These are phyloP conservation scores for Monosporascus sp. DNA, from an alignment of 2,329 filamentous ascomycete species.

Conservation along the genomic window DNA sequence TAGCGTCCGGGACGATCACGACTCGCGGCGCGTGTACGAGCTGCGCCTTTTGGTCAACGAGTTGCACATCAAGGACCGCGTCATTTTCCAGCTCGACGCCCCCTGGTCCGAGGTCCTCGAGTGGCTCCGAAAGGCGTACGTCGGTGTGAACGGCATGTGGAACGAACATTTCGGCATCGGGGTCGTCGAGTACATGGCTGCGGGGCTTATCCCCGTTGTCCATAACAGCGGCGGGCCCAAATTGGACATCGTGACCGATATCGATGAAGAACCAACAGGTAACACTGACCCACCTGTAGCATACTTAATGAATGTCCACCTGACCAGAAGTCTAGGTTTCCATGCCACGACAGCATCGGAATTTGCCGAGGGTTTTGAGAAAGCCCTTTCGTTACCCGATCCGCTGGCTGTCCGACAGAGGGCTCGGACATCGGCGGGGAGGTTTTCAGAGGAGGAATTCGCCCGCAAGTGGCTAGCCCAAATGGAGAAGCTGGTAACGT, in stretches of 20 bases:
- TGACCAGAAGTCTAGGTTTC: conserved; percentile 55
- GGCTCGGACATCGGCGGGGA: conserved; percentile 70
- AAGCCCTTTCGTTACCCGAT: conserved; percentile 68
- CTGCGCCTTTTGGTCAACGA: conserved; percentile 82
- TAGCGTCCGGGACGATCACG: conserved; percentile 79
- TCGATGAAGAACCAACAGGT: conserved; percentile 77
- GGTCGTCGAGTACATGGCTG: conserved; percentile 96
- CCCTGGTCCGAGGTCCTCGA: conserved; percentile 82
- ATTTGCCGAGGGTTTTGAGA: conserved; percentile 75
- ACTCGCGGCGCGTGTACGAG: conserved; percentile 81
- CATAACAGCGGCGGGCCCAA: conserved; percentile 92
- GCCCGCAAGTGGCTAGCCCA: conserved; percentile 70
- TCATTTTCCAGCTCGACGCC: conserved; percentile 86
- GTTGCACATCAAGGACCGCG: conserved; percentile 74
- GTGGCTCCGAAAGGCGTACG: conserved; percentile 68
- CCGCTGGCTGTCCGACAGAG: conserved; percentile 69
- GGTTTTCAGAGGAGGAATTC: conserved; percentile 89
- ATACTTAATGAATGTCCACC: neutral
- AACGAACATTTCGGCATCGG: conserved; percentile 99
- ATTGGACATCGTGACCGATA: conserved; percentile 80
- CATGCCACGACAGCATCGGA: conserved; percentile 73
- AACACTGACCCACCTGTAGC: conserved; percentile 18
- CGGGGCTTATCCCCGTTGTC: conserved; percentile 86
- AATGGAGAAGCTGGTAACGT: conserved; percentile 64
- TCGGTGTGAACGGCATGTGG: conserved; percentile 99